These are phyloP conservation scores for Solanum aculeatissimum DNA, from an alignment of 305 asterid species.

Conservation along the genomic window DNA sequence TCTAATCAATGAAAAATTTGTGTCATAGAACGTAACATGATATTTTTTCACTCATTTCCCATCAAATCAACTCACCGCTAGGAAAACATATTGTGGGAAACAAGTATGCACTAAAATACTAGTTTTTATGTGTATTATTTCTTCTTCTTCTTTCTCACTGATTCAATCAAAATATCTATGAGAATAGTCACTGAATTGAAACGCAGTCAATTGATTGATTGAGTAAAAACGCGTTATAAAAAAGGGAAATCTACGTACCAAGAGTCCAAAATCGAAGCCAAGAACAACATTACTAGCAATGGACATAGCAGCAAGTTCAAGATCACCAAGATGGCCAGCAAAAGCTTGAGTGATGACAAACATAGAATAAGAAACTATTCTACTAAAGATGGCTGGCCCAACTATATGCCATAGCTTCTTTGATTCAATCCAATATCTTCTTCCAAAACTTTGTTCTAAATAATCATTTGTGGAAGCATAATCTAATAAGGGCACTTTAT, in stretches of 20 bases:
- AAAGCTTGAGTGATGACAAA: constrained; percentile 71
- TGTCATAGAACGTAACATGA: background rate
- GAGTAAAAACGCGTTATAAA: background rate
- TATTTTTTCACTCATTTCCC: background rate
- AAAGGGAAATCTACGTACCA: constrained; percentile 20
- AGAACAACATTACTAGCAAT: constrained; percentile 46
- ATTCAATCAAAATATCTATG: background rate
- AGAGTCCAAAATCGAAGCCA: constrained; percentile 72
- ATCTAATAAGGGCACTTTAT: constrained; percentile 27
- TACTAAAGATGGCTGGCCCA: constrained; percentile 89
- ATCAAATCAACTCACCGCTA: background rate
- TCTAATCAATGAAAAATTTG: background rate
- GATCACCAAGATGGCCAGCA: constrained; percentile 89
- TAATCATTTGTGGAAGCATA: background rate
- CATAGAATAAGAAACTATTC: constrained; percentile 53
- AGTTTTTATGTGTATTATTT: no score
- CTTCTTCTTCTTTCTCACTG: no score
- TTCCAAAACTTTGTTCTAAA: constrained; percentile 3
- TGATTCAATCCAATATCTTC: constrained; percentile 42
- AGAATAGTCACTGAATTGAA: background rate
- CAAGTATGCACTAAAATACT: background rate
- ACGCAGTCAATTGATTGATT: background rate
- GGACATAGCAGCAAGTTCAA: constrained; percentile 79
- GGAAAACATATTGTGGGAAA: background rate
- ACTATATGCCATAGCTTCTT: constrained; percentile 81